A percentile compares a stretch with the other conserved stretches of the same genome.
phyloP scores from a whole-genome alignment of 1,284 basidiomycete genomes.

The Cerrena zonata region DNA sequence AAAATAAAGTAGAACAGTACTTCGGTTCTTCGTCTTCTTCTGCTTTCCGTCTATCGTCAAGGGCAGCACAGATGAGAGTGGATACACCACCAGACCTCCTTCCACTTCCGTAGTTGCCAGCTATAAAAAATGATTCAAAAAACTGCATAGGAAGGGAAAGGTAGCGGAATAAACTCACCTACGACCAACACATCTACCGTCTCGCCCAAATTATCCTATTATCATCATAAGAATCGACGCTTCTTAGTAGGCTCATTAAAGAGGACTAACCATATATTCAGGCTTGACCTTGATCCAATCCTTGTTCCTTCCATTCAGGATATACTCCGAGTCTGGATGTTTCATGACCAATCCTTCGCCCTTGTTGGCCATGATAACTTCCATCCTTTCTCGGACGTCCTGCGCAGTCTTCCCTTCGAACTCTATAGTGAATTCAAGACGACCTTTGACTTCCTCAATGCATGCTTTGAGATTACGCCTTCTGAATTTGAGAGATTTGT shows the following conservation, averaged over 20 bases:
- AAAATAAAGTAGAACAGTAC: slow-evolving; percentile 32
- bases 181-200: slow-evolving; percentile 86
- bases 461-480: slow-evolving; percentile 65
- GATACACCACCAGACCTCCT: slow-evolving; percentile 77
- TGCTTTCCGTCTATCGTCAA: slow-evolving; percentile 56
- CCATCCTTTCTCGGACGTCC: slow-evolving; percentile 75
- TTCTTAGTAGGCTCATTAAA: slow-evolving; percentile 16
- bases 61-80: slow-evolving; percentile 69
- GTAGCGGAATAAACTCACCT: slow-evolving; percentile 43
- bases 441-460: slow-evolving; percentile 62
- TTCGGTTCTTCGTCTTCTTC: slow-evolving; percentile 56
- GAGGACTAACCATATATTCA: slow-evolving; percentile 87
- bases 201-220: slow-evolving; percentile 82
- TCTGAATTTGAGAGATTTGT: slow-evolving; percentile 57
- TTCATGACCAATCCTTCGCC: slow-evolving; percentile 93
- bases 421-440: slow-evolving; percentile 73
- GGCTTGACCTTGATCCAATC: slow-evolving; percentile 96
- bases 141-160: background rate
- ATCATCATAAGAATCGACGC: slow-evolving; percentile 4
- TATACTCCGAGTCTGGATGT: slow-evolving; percentile 73
- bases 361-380: slow-evolving; percentile 72
- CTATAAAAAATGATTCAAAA: slow-evolving; percentile 29
- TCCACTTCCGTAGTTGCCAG: slow-evolving; percentile 69
- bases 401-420: slow-evolving; percentile 69
- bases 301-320: slow-evolving; percentile 76